These are phyloP conservation scores for Tulasnella sp. DNA, from an alignment of 768 basidiomycete species.

Conservation along the genomic window DNA sequence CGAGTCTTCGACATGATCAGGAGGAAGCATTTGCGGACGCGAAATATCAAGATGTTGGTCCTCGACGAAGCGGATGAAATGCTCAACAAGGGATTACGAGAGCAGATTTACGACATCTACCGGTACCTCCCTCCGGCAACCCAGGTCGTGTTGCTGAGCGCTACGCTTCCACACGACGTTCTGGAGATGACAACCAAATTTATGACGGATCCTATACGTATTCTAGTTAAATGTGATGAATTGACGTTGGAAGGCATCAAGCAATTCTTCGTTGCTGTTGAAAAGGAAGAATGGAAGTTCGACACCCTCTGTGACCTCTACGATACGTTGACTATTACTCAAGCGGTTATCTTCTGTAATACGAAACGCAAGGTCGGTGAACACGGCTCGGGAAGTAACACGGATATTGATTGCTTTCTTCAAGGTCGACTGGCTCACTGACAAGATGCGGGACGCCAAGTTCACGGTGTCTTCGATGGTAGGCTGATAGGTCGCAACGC, in stretches of 20 bases:
- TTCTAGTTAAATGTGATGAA: slow-evolving; percentile 56
- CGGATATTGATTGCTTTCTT: not conserved
- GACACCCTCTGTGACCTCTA: slow-evolving; percentile 54
- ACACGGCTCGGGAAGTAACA: too few species aligned
- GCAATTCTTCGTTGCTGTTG: slow-evolving; percentile 52
- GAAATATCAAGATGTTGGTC: slow-evolving; percentile 52
- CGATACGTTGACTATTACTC: slow-evolving; percentile 56
- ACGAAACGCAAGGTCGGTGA: slow-evolving; percentile 50
- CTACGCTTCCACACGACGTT: slow-evolving; percentile 54
- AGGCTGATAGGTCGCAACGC: not conserved
- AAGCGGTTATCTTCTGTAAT: slow-evolving; percentile 58
- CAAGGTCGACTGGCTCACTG: slow-evolving; percentile 53
- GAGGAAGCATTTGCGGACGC: slow-evolving; percentile 50
- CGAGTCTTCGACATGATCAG: slow-evolving; percentile 57
- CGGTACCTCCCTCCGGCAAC: slow-evolving; percentile 53
- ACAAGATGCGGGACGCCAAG: slow-evolving; percentile 52
- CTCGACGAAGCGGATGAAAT: slow-evolving; percentile 53
- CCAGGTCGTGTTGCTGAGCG: slow-evolving; percentile 55
- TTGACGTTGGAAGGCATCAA: slow-evolving; percentile 51
- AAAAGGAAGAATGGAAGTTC: slow-evolving; percentile 58
- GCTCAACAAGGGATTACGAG: slow-evolving; percentile 54
- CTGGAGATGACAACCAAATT: slow-evolving; percentile 56
- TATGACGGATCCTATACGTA: slow-evolving; percentile 54
- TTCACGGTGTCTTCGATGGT: slow-evolving; percentile 49
- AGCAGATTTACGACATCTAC: slow-evolving; percentile 57